Conservation (phyloP, 805 yeast genomes). For the Monosporozyma siamensis region DNA sequence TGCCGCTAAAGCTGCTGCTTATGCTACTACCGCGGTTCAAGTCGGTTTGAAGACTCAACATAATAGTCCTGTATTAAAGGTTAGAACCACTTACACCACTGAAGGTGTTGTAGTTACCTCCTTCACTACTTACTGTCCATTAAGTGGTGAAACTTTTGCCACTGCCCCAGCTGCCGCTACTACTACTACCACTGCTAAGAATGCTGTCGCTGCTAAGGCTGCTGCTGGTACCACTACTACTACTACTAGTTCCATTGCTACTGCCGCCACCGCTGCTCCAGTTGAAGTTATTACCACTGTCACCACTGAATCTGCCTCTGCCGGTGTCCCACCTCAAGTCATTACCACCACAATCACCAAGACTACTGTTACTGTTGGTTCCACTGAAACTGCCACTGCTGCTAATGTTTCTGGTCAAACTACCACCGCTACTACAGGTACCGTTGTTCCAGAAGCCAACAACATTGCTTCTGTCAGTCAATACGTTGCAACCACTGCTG, state of each 20-base stretch:
- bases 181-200: background rate
- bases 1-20: conserved; percentile 1
- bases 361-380: background rate
- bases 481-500: background rate
- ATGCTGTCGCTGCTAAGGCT: background rate
- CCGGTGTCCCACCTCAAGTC: too few species aligned
- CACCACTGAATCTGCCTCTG: too few species aligned
- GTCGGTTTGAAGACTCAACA: background rate
- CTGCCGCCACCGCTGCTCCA: background rate
- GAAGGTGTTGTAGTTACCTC: background rate
- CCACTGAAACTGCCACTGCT: background rate
- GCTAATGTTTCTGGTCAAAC: background rate
- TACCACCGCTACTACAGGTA: conserved; percentile 9
- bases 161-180: background rate
- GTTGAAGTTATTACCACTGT: background rate
- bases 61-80: background rate
- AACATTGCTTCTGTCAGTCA: too few species aligned
- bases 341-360: background rate
- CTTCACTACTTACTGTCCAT: conserved; percentile 1
- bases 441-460: conserved; percentile 1
- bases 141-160: background rate
- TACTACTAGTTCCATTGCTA: background rate
- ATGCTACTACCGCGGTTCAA: conserved; percentile 1
- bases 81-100: background rate
- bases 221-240: background rate